Evolutionary conservation across 805 yeast species (phyloP), one percentile per base, ranked within the genome.

Genomic region (Starmerella floricola): DNA sequence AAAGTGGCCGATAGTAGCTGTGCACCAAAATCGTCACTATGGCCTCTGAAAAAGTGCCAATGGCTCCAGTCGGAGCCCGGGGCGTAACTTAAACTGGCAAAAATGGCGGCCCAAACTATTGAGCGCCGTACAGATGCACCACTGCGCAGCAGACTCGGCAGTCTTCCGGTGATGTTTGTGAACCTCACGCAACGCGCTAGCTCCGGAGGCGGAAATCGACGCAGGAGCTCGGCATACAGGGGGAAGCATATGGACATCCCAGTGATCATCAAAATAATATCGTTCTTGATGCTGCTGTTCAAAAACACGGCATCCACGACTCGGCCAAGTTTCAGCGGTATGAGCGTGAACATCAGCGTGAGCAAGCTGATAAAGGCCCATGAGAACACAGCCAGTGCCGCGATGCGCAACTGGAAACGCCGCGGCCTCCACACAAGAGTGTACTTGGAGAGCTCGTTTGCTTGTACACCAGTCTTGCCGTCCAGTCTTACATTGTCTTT

Each of bases 361-460:
- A 44, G 4, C 10, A 15, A n/a, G 3, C 41, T 35, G 12, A 41
- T 34, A 8, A 38, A 17, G 12, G 29, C 33, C 75, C 81, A 75
- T 13, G 74, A 57, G 57, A 63, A 53, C 8, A 61, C 47, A 18
- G 74, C 60, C 34, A 81, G 57, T 0, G 55, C 62, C 18, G 71
- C 63, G 28, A 85, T 68, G 45, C 95, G 68, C 2, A 55, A 26
- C 39, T 75, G 69, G 59, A 88, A 83, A 38, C 69, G 51, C 2
- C 94, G 94, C 4, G 99, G 97, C 34, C 84, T 68, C 62, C 87
- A 93, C 2, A 87, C 95, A 23, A 87, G 73, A 2, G 73, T 68
- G 59, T 87, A 85, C 2, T 61, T 59, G 43, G 66, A 63, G 21
- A 65, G 62, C 20, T 63, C 63, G 40, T 16, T 15, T 17, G 62